These are phyloP conservation scores for Chaetomium olivaceum DNA, from an alignment of 2,329 filamentous ascomycete genomes.

Conservation along the genomic window DNA sequence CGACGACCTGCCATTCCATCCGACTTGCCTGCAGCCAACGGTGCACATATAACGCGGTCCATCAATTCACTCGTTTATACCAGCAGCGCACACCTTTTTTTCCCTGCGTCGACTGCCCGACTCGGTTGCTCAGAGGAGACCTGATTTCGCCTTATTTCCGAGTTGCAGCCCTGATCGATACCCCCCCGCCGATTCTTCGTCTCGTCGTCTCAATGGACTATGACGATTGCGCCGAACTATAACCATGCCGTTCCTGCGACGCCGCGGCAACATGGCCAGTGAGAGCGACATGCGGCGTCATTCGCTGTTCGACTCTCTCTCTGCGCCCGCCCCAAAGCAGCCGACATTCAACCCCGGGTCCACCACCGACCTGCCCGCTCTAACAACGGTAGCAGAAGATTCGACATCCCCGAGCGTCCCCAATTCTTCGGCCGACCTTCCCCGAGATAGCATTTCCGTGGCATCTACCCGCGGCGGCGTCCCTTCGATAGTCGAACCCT, in stretches of 20 bases:
- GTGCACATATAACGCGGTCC: slow-evolving; percentile 8
- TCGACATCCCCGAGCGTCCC: slow-evolving; percentile 32
- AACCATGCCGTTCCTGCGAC: slow-evolving; percentile 62
- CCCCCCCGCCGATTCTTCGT: slow-evolving; percentile 15
- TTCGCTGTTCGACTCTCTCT: slow-evolving; percentile 42
- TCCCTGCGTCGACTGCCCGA: not conserved
- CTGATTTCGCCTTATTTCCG: slow-evolving; percentile 17
- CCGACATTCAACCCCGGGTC: slow-evolving; percentile 30
- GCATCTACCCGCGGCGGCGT: slow-evolving; percentile 32
- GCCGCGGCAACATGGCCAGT: slow-evolving; percentile 60
- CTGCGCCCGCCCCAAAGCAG: slow-evolving; percentile 29
- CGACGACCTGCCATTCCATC: slow-evolving; percentile 9
- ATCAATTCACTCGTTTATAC: slow-evolving; percentile 20
- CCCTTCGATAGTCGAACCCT: slow-evolving; percentile 31
- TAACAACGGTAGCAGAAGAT: slow-evolving; percentile 31
- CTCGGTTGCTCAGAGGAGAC: slow-evolving; percentile 10
- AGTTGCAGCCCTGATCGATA: slow-evolving; percentile 14
- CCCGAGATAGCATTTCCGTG: slow-evolving; percentile 35
- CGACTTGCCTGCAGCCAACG: not conserved
- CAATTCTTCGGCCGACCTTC: slow-evolving; percentile 37
- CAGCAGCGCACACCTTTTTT: not conserved
- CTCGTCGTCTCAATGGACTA: slow-evolving; percentile 31
- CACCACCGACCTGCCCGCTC: slow-evolving; percentile 32
- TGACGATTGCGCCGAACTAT: slow-evolving; percentile 33
- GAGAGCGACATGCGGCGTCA: slow-evolving; percentile 60